Evolutionary conservation across 352 stramenopile species (phyloP), one percentile per base, ranked within the genome.

Genomic region (Phytophthora podocarpi): DNA sequence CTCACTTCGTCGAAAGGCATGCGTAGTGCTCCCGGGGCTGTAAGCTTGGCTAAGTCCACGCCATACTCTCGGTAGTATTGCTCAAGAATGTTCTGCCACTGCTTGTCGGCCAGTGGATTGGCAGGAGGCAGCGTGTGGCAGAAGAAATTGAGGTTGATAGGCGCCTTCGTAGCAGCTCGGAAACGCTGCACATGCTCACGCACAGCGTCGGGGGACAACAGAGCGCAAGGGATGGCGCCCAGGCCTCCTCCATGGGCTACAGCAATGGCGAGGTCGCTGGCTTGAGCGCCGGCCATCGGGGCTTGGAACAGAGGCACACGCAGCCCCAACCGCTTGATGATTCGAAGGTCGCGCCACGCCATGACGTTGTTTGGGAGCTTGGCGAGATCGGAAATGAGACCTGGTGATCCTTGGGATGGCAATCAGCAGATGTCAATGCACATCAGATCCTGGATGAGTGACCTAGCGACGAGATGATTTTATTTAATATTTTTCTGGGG

Each of bases 131-230:
- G 41, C 11, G 59, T 40, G 31, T 85, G 66, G 54, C 78, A 85
- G 67, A 88, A 90, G 63, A 90, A 75, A 32, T 88, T 90, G 52
- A 79, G 68, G 59, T 87, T 88, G 46, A 90, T 70, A 4, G 70
- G 63, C 4, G 59, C 45, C 23, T 53, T 73, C 21, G 67, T 76
- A 18, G 37, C 59, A 16, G 32, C 64, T 40, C 82, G 70, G 45
- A 76, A 63, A 16, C 34, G 50, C 16, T 78, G 67, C 6, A 78
- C 59, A 24, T 76, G 63, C 4, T 64, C 23, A 5, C 59, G 62
- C 5, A 80, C 59, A 9, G 42, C 43, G 13, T 67, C 60, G 4
- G 58, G 51, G 0, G 74, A 78, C 16, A 85, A 26, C 18, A 74
- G 30, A 5, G 65, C 59, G 28, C 65, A 74, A 16, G 74, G 75